A percentile compares a stretch with the other conserved stretches of the same genome.
Evolutionary conservation across 1,284 basidiomycete species (phyloP).

Genomic region (Malassezia cuniculi): DNA sequence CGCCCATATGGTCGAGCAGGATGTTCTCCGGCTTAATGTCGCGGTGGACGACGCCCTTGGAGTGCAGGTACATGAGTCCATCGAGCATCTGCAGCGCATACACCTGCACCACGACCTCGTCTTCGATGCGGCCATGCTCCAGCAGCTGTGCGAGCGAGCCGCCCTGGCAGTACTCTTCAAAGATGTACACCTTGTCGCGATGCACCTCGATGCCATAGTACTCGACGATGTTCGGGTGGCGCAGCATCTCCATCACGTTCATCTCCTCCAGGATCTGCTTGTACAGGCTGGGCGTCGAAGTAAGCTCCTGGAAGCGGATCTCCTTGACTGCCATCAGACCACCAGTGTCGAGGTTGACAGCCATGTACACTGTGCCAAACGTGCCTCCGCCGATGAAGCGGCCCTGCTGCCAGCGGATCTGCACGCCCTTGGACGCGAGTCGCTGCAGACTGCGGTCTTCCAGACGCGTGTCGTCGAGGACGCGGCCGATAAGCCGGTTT

Average conservation of each 20-base stretch:
- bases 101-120: slow-evolving; percentile 86
- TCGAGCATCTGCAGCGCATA: slow-evolving; percentile 96
- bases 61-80: slow-evolving; percentile 84
- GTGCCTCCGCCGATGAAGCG: slow-evolving; percentile 94
- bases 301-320: slow-evolving; percentile 84
- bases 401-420: slow-evolving; percentile 96
- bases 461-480: slow-evolving; percentile 40
- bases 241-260: slow-evolving; percentile 94
- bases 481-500: slow-evolving; percentile 37
- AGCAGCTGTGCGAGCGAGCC: slow-evolving; percentile 80
- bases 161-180: slow-evolving; percentile 96
- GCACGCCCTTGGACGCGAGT: slow-evolving; percentile 66
- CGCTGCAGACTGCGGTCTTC: slow-evolving; percentile 41
- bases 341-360: slow-evolving; percentile 90
- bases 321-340: slow-evolving; percentile 99
- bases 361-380: slow-evolving; percentile 75
- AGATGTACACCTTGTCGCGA: slow-evolving; percentile 96
- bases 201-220: slow-evolving; percentile 99
- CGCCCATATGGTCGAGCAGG: slow-evolving; percentile 77
- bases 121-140: slow-evolving; percentile 89
- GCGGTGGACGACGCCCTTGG: slow-evolving; percentile 80
- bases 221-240: slow-evolving; percentile 95
- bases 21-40: slow-evolving; percentile 99
- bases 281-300: slow-evolving; percentile 54
- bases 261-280: slow-evolving; percentile 94